phyloP scores from a whole-genome alignment of 108 stramenopile species.

The Epipyxis sp. region DNA sequence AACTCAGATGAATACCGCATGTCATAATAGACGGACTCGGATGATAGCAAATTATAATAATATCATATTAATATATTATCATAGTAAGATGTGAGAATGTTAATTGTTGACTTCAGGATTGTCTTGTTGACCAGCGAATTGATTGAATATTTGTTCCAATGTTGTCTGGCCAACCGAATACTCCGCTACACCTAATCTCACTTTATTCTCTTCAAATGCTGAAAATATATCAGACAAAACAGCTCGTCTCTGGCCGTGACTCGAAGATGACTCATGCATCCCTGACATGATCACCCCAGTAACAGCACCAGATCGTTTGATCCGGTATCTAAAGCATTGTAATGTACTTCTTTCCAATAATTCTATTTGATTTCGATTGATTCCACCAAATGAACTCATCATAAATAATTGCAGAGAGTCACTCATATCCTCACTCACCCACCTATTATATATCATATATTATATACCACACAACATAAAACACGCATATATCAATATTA shows the following conservation, averaged over 20 bases:
- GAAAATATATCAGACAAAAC: slow-evolving; percentile 35
- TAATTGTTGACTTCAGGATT: background rate
- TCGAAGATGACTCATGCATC: slow-evolving; percentile 15
- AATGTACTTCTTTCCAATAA: background rate
- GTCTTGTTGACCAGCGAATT: slow-evolving; percentile 24
- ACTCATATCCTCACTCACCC: too few relatives aligned
- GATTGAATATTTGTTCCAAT: slow-evolving; percentile 43
- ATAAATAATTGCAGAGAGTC: too few relatives aligned
- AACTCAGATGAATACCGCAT: too few relatives aligned
- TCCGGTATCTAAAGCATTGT: background rate
- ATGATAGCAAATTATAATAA: too few relatives aligned
- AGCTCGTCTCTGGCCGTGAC: slow-evolving; percentile 2
- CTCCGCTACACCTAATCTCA: slow-evolving; percentile 4
- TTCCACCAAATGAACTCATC: too few relatives aligned
- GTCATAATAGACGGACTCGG: too few relatives aligned
- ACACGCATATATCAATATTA: too few relatives aligned
- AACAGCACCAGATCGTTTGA: background rate
- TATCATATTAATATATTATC: too few relatives aligned
- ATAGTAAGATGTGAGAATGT: too few relatives aligned
- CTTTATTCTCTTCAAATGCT: slow-evolving; percentile 39
- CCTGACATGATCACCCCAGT: slow-evolving; percentile 10
- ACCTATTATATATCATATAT: too few relatives aligned
- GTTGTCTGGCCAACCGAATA: slow-evolving; percentile 38
- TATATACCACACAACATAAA: too few relatives aligned
- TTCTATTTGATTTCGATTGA: too few relatives aligned